Percentiles rank a stretch among this genome's conserved stretches.
phyloP scores from a whole-genome alignment of 129 eudicot genomes.

The Artemisia tridentata region DNA sequence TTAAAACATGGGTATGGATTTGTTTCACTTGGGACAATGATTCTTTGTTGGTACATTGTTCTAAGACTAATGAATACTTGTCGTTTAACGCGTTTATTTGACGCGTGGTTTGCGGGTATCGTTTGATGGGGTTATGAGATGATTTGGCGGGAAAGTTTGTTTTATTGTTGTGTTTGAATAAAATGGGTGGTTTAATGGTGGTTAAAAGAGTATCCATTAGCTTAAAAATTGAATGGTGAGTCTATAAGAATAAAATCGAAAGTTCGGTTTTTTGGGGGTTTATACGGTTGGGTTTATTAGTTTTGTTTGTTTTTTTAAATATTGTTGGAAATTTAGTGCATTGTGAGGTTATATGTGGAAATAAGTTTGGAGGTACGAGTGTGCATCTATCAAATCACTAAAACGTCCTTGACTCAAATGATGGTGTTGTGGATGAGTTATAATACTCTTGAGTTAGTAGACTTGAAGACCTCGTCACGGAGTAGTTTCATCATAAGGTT shows the following conservation, averaged over 20 bases:
- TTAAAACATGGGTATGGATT: slow-evolving; percentile 59
- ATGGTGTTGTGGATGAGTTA: too few species aligned
- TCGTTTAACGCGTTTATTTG: slow-evolving; percentile 34
- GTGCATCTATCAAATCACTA: too few species aligned
- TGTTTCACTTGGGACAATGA: slow-evolving; percentile 51
- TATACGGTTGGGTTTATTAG: too few species aligned
- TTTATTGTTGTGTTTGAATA: slow-evolving; percentile 6
- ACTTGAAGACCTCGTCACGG: too few species aligned
- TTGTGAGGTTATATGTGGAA: too few species aligned
- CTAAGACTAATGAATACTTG: slow-evolving; percentile 53
- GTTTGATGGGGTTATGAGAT: slow-evolving; percentile 23
- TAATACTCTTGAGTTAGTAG: too few species aligned
- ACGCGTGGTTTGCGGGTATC: slow-evolving; percentile 22
- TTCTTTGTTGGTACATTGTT: slow-evolving; percentile 54
- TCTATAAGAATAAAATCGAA: background rate
- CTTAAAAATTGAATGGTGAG: background rate
- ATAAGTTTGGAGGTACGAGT: too few species aligned
- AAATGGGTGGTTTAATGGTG: slow-evolving; percentile 21
- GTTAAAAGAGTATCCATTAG: slow-evolving; percentile 16
- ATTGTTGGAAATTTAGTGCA: too few species aligned
- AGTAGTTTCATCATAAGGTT: too few species aligned
- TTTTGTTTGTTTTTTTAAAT: too few species aligned
- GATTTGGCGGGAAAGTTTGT: slow-evolving; percentile 21
- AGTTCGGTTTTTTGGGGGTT: background rate
- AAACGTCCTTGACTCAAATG: too few species aligned